Evolutionary conservation across 1,139 yeast species (phyloP).

Genomic region (Taiozyma sp.): DNA sequence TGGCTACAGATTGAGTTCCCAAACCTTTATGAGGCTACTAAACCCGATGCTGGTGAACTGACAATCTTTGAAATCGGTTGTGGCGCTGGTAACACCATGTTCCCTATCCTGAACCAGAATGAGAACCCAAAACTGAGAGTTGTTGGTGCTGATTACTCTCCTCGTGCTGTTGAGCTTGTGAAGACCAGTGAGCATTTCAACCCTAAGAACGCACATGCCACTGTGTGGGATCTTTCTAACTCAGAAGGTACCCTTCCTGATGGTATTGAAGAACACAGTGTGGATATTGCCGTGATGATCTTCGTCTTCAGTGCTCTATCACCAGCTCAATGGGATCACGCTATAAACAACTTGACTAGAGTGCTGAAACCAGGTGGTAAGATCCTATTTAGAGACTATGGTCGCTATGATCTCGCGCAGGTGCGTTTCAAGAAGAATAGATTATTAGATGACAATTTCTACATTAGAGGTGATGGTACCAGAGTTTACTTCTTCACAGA

Average conservation of each 20-base stretch:
- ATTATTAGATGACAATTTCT: constrained; percentile 84
- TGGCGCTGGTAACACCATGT: constrained; percentile 97
- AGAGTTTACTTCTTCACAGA: constrained; percentile 96
- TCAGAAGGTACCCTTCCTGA: constrained; percentile 73
- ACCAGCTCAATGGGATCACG: constrained; percentile 87
- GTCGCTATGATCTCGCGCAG: constrained; percentile 93
- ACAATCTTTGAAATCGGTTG: constrained; percentile 92
- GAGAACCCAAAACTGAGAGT: constrained; percentile 70
- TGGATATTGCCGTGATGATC: constrained; percentile 88
- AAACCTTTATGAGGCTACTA: constrained; percentile 68
- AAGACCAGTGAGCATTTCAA: constrained; percentile 55
- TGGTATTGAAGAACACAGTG: constrained; percentile 73
- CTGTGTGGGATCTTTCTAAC: constrained; percentile 95
- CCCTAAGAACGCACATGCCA: constrained; percentile 65
- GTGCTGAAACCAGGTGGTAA: constrained; percentile 90
- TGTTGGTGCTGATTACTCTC: constrained; percentile 86
- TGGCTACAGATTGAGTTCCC: constrained; percentile 98
- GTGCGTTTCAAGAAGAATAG: constrained; percentile 89
- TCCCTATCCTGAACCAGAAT: constrained; percentile 80
- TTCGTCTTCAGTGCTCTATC: constrained; percentile 90
- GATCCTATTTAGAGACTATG: constrained; percentile 88
- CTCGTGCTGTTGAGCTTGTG: constrained; percentile 85
- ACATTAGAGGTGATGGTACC: constrained; percentile 97
- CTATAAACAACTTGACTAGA: constrained; percentile 61
- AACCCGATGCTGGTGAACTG: constrained; percentile 59